phyloP scores from a whole-genome alignment of 257 asterid genomes.

The Anisodus acutangulus region DNA sequence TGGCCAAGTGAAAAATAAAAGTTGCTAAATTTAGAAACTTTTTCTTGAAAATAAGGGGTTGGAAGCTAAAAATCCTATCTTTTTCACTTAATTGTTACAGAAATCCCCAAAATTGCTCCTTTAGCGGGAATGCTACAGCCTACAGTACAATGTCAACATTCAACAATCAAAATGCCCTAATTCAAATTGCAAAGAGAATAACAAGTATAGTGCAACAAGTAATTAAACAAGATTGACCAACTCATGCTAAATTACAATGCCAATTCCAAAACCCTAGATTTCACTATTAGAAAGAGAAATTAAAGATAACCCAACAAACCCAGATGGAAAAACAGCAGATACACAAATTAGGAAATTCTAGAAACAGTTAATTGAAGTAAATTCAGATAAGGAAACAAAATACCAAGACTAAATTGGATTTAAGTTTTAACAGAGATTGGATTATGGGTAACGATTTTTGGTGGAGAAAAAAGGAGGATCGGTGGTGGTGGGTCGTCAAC shows the following conservation, averaged over 20 bases:
- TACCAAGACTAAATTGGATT: not conserved
- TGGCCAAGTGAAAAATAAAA: not conserved
- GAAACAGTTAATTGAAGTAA: not conserved
- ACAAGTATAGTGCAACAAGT: not conserved
- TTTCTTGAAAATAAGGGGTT: not conserved
- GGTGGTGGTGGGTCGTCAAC: not conserved
- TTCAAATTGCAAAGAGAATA: not conserved
- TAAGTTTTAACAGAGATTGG: not conserved
- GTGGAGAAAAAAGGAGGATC: not conserved
- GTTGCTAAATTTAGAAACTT: not conserved
- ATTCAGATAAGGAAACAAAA: not conserved
- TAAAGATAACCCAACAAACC: not conserved
- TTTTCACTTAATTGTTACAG: not conserved
- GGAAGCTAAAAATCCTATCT: constrained; percentile 25
- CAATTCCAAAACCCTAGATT: not conserved
- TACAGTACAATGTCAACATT: not conserved
- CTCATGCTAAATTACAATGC: not conserved
- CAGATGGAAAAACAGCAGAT: not conserved
- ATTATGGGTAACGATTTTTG: not conserved
- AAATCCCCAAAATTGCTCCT: not conserved
- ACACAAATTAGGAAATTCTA: not conserved
- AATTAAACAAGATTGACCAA: constrained; percentile 8
- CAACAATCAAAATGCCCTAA: not conserved
- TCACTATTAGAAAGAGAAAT: not conserved
- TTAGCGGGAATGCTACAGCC: not conserved